phyloP scores from a whole-genome alignment of 805 yeast species.

The Ogataea glucozyma region DNA sequence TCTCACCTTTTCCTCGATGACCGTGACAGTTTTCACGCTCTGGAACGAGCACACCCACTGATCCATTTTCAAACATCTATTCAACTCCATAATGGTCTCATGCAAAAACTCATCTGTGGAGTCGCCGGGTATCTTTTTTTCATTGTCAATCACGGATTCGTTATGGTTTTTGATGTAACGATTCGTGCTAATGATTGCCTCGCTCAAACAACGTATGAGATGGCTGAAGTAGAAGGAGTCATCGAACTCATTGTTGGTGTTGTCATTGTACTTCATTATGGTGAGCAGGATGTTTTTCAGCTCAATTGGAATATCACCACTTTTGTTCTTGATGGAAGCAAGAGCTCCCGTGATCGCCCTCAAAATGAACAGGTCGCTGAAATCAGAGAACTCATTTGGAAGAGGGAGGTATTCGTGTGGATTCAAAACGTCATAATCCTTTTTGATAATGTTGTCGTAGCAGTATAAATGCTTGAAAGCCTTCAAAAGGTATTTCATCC shows the following conservation, averaged over 20 bases:
- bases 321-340: constrained; percentile 58
- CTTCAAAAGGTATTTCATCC: constrained; percentile 68
- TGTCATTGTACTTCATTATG: constrained; percentile 80
- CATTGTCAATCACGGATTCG: constrained; percentile 20
- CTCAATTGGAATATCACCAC: constrained; percentile 56
- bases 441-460: constrained; percentile 48
- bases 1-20: constrained; percentile 59
- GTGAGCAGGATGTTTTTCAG: constrained; percentile 66
- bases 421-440: constrained; percentile 29
- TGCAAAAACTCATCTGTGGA: constrained; percentile 41
- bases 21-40: constrained; percentile 51
- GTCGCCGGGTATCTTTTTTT: constrained; percentile 17
- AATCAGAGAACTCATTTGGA: constrained; percentile 78
- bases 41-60: constrained; percentile 82
- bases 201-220: constrained; percentile 56
- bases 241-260: constrained; percentile 71
- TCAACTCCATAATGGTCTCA: constrained; percentile 63
- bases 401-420: constrained; percentile 58
- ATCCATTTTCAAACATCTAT: constrained; percentile 76
- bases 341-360: constrained; percentile 67
- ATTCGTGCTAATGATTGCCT: constrained; percentile 29
- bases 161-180: constrained; percentile 28
- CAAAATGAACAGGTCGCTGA: constrained; percentile 67
- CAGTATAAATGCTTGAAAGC: constrained; percentile 74
- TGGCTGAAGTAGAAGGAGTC: constrained; percentile 68